These are phyloP conservation scores for Aegilops umbellulata DNA, from an alignment of 176 grass and related monocot species.

Conservation along the genomic window DNA sequence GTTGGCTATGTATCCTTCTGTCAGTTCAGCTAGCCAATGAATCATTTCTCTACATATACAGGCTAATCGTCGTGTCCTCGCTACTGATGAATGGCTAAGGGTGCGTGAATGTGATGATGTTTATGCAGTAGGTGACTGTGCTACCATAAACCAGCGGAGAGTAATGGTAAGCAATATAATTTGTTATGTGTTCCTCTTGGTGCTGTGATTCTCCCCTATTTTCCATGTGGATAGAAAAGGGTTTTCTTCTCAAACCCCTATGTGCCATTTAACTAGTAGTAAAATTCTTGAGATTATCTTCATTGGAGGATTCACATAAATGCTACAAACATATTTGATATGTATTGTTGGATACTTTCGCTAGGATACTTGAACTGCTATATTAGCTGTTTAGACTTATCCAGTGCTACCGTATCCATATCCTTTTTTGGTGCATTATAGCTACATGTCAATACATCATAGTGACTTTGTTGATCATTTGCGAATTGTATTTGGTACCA, in stretches of 20 bases:
- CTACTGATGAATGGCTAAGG: slow-evolving; percentile 98
- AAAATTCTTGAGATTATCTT: neutral
- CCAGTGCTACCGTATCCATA: neutral
- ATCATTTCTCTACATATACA: slow-evolving; percentile 34
- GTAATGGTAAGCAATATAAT: slow-evolving; percentile 66
- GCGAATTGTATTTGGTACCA: neutral
- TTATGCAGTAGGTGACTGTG: slow-evolving; percentile 95
- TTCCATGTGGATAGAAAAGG: neutral
- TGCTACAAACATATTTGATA: slow-evolving; percentile 1
- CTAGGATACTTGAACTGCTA: neutral
- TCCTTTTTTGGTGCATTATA: neutral
- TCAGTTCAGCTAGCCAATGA: neutral
- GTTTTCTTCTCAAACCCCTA: neutral
- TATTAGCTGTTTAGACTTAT: neutral
- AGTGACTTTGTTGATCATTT: neutral
- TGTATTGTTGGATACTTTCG: neutral
- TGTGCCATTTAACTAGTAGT: neutral
- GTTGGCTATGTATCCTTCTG: neutral
- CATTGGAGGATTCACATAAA: slow-evolving; percentile 1
- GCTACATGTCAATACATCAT: neutral
- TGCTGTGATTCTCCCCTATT: neutral
- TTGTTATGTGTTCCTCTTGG: neutral
- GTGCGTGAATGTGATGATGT: slow-evolving; percentile 74
- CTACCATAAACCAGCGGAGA: slow-evolving; percentile 89
- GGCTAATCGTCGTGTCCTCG: slow-evolving; percentile 73